Conservation (phyloP, 2,329 filamentous ascomycete genomes). For the Colletotrichum lentis region DNA sequence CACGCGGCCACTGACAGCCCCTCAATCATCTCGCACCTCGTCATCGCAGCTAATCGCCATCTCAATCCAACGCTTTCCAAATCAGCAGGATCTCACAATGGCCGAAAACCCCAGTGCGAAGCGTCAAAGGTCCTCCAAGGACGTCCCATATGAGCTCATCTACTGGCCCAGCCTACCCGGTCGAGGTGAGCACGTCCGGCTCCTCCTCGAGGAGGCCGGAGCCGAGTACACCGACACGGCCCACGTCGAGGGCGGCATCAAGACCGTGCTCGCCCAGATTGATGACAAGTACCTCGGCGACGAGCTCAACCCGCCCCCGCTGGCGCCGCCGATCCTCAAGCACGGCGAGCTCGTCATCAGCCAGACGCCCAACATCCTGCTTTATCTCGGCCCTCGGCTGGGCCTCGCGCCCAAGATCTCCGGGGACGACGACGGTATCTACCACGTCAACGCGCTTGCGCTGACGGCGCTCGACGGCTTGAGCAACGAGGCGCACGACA, state of each 20-base stretch:
- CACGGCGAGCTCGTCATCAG: constrained; percentile 68
- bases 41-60: background rate
- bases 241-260: constrained; percentile 56
- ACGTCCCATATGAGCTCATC: constrained; percentile 67
- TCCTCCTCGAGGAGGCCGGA: constrained; percentile 74
- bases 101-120: constrained; percentile 41
- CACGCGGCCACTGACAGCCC: background rate
- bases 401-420: constrained; percentile 60
- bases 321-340: constrained; percentile 73
- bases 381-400: constrained; percentile 71
- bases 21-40: background rate
- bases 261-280: constrained; percentile 59
- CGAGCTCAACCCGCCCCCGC: constrained; percentile 67
- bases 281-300: constrained; percentile 57
- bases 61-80: background rate
- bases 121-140: constrained; percentile 50
- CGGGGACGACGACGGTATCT: constrained; percentile 56
- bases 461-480: constrained; percentile 76
- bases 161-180: constrained; percentile 79
- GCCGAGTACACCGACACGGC: constrained; percentile 71
- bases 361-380: constrained; percentile 77
- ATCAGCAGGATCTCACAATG: constrained; percentile 1
- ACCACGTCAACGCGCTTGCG: constrained; percentile 68
- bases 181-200: constrained; percentile 76
- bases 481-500: constrained; percentile 76